Percentiles rank a stretch among this genome's conserved stretches.
These are phyloP conservation scores for Volvox reticuliferus DNA, from an alignment of 139 green algal genomes.

Conservation along the genomic window DNA sequence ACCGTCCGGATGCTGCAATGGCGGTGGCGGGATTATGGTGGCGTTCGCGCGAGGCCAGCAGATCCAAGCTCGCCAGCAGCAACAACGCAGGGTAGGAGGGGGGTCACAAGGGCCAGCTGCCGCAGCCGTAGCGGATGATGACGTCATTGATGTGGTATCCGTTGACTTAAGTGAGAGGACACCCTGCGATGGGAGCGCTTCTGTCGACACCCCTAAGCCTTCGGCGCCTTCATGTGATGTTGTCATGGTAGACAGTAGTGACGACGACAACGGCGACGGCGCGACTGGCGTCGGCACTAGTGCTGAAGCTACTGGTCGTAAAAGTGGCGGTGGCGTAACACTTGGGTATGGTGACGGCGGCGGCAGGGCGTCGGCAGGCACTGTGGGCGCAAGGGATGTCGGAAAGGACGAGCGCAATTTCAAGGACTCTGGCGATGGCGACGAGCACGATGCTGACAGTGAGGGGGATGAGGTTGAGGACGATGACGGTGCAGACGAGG, in stretches of 20 bases:
- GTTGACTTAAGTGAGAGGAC: not conserved
- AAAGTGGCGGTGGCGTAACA: not conserved
- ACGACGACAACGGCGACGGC: not conserved
- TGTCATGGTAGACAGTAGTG: constrained; percentile 3
- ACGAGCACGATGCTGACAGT: not conserved
- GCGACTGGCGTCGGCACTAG: not conserved
- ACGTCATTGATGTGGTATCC: constrained; percentile 13
- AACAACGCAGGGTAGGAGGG: not conserved
- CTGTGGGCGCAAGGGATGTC: not conserved
- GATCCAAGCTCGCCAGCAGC: not conserved
- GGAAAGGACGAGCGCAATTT: not conserved
- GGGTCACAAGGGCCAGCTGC: not conserved
- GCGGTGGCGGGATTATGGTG: constrained; percentile 1
- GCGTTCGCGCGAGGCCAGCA: not conserved
- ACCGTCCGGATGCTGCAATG: not conserved
- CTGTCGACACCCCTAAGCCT: not conserved
- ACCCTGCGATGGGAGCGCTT: not conserved
- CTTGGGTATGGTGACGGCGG: not conserved
- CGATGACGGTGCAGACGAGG: not conserved
- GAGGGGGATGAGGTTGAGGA: not conserved
- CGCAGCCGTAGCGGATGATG: not conserved
- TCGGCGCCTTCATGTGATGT: not conserved
- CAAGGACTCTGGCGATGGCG: too few species aligned
- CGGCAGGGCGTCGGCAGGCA: too few species aligned
- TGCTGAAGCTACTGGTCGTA: not conserved